These are phyloP conservation scores for Stachybotrys elegans DNA, from an alignment of 2,329 filamentous ascomycete genomes.

Conservation along the genomic window DNA sequence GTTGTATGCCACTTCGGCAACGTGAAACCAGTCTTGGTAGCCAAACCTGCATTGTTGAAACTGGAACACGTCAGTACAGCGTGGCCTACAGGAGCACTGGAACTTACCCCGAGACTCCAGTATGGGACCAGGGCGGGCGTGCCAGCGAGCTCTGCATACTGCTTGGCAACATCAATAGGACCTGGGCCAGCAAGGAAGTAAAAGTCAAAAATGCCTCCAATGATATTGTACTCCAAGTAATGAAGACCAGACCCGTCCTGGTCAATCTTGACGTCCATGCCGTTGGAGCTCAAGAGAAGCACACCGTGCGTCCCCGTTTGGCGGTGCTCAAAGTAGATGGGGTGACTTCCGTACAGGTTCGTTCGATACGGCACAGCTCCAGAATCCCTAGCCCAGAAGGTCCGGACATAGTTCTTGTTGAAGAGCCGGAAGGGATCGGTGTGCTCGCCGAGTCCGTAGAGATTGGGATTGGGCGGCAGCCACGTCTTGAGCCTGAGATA, in stretches of 20 bases:
- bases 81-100: too few relatives aligned
- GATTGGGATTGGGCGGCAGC: slow-evolving; percentile 59
- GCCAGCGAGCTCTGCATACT: slow-evolving; percentile 53
- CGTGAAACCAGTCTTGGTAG: slow-evolving; percentile 56
- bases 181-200: slow-evolving; percentile 57
- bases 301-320: slow-evolving; percentile 54
- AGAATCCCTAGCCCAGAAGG: slow-evolving; percentile 1
- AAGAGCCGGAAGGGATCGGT: slow-evolving; percentile 62
- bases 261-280: slow-evolving; percentile 71
- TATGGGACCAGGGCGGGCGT: slow-evolving; percentile 57
- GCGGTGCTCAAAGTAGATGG: slow-evolving; percentile 67
- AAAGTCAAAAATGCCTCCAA: slow-evolving; percentile 70
- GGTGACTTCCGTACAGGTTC: slow-evolving; percentile 68
- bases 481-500: slow-evolving; percentile 65
- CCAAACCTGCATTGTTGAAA: slow-evolving; percentile 58
- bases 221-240: slow-evolving; percentile 70
- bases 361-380: slow-evolving; percentile 1
- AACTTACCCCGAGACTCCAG: slow-evolving; percentile 46
- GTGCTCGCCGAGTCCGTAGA: slow-evolving; percentile 75
- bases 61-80: not conserved
- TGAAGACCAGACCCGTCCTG: slow-evolving; percentile 37
- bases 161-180: slow-evolving; percentile 50
- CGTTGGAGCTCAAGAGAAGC: slow-evolving; percentile 65
- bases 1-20: slow-evolving; percentile 62
- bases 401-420: slow-evolving; percentile 51